Conservation (phyloP, 176 grass and related monocot species). For the Triticum timopheevii region DNA sequence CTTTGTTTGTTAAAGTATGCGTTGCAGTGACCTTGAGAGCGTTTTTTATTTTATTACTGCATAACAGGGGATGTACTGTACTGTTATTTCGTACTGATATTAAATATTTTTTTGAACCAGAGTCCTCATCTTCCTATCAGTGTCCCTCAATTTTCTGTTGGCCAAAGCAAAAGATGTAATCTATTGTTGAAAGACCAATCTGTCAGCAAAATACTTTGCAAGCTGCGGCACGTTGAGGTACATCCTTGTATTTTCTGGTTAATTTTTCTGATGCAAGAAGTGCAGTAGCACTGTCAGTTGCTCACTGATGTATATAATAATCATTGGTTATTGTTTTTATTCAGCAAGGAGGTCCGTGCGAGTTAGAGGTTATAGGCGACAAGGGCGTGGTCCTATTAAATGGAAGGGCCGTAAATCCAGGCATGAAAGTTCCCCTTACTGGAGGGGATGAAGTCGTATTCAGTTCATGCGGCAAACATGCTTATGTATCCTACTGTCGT, state of each 20-base stretch:
- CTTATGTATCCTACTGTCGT: slow-evolving; percentile 81
- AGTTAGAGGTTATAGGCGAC: slow-evolving; percentile 87
- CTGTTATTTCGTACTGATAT: slow-evolving; percentile 6
- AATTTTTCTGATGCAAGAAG: not conserved
- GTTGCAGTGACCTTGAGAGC: slow-evolving; percentile 8
- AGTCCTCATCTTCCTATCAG: slow-evolving; percentile 77
- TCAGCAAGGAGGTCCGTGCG: slow-evolving; percentile 35
- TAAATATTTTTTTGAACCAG: slow-evolving; percentile 46
- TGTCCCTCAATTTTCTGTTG: slow-evolving; percentile 65
- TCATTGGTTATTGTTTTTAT: slow-evolving; percentile 14
- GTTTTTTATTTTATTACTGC: slow-evolving; percentile 4
- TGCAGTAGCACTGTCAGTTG: slow-evolving; percentile 1
- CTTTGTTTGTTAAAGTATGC: not conserved
- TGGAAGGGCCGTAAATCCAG: slow-evolving; percentile 50
- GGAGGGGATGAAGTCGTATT: slow-evolving; percentile 97
- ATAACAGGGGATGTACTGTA: slow-evolving; percentile 5
- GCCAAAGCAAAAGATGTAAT: slow-evolving; percentile 67
- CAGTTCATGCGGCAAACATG: slow-evolving; percentile 70
- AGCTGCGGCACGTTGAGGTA: slow-evolving; percentile 68
- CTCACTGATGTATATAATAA: slow-evolving; percentile 24
- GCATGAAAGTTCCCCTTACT: slow-evolving; percentile 57
- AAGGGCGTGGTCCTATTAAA: slow-evolving; percentile 84
- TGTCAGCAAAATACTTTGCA: slow-evolving; percentile 92
- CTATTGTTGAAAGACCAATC: slow-evolving; percentile 75
- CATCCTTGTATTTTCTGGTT: slow-evolving; percentile 19